Percentiles rank a stretch among this genome's conserved stretches.
phyloP scores from a whole-genome alignment of 768 basidiomycete genomes.

The Mycena leptocephala region DNA sequence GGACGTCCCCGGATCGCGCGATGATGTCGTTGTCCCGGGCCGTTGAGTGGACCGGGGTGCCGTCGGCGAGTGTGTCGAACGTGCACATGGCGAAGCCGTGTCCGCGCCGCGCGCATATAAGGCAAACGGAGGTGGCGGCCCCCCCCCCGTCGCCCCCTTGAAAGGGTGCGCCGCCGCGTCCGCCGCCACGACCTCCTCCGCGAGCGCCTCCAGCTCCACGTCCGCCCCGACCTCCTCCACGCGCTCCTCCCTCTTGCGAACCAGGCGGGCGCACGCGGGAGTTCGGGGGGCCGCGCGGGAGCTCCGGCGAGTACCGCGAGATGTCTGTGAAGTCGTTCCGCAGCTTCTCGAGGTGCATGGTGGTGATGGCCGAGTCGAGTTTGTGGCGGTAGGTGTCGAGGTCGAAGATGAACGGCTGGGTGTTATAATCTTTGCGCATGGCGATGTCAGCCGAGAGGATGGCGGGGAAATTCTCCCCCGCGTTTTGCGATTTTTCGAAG shows the following conservation, averaged over 20 bases:
- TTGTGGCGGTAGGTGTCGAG: neutral
- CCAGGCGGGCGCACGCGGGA: no score
- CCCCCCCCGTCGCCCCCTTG: neutral
- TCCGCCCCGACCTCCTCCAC: neutral
- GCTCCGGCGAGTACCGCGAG: neutral
- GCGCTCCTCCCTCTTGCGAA: no score
- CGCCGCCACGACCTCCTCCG: neutral
- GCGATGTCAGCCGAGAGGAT: neutral
- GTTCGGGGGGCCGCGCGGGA: no score
- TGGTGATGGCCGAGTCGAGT: neutral
- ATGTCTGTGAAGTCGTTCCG: neutral
- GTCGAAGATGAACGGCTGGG: neutral
- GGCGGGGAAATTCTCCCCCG: neutral
- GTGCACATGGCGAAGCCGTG: neutral
- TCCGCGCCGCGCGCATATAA: neutral
- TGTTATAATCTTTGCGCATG: neutral
- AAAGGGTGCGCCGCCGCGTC: neutral
- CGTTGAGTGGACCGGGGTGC: neutral
- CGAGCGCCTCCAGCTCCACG: neutral
- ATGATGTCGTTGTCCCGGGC: neutral
- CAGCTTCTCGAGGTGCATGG: no score
- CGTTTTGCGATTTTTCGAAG: neutral
- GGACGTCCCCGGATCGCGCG: neutral
- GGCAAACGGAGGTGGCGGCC: neutral
- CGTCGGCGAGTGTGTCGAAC: no score